Conservation (phyloP, 2,329 filamentous ascomycete genomes). For the Sarocladium brachiariae region DNA sequence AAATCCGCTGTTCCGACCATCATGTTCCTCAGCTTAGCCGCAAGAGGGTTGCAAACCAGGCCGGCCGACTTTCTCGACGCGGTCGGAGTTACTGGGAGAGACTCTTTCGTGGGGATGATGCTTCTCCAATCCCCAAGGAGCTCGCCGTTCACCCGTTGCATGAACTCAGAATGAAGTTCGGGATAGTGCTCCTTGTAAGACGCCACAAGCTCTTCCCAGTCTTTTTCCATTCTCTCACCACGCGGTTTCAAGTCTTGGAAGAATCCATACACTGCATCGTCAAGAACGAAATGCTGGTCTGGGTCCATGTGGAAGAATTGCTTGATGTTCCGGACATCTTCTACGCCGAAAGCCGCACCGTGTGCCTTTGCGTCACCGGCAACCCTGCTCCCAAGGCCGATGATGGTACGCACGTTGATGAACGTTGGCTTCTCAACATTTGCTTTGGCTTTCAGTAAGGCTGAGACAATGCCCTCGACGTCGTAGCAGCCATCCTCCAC, state of each 20-base stretch:
- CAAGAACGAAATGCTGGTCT: slow-evolving; percentile 28
- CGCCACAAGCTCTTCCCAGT: slow-evolving; percentile 38
- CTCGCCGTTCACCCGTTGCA: slow-evolving; percentile 38
- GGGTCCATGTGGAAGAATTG: slow-evolving; percentile 25
- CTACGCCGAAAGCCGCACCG: slow-evolving; percentile 48
- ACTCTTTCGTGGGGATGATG: slow-evolving; percentile 36
- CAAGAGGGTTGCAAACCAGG: slow-evolving; percentile 43
- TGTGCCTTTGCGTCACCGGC: slow-evolving; percentile 49
- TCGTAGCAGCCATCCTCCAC: slow-evolving; percentile 46
- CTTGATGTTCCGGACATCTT: slow-evolving; percentile 40
- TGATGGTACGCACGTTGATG: slow-evolving; percentile 51
- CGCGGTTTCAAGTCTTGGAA: slow-evolving; percentile 38
- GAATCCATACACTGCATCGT: slow-evolving; percentile 42
- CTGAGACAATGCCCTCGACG: slow-evolving; percentile 32
- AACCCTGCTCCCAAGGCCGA: slow-evolving; percentile 42
- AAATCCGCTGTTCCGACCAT: slow-evolving; percentile 50
- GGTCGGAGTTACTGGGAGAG: slow-evolving; percentile 39
- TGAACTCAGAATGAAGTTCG: slow-evolving; percentile 42
- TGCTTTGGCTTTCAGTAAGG: slow-evolving; percentile 36
- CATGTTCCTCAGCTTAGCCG: slow-evolving; percentile 37
- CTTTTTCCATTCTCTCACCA: slow-evolving; percentile 36
- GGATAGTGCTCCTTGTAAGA: slow-evolving; percentile 38
- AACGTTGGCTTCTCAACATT: slow-evolving; percentile 46
- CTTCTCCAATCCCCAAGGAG: slow-evolving; percentile 41
- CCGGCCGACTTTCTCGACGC: slow-evolving; percentile 43